Conservation (phyloP, 257 asterid genomes). For the Solanum verrucosum region DNA sequence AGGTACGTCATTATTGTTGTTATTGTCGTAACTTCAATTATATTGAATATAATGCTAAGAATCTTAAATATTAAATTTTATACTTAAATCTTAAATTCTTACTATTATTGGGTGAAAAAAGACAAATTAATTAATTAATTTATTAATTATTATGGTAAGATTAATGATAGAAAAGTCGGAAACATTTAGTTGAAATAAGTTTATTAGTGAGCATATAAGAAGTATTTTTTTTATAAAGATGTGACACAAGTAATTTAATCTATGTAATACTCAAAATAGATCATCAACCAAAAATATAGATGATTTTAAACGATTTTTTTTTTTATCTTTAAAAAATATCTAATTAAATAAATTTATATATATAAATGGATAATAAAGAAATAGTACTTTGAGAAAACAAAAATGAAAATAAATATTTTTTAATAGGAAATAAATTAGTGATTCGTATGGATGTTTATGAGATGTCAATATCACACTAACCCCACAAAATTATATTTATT, state of each 20-base stretch:
- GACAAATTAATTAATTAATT: too few species aligned
- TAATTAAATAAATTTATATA: too few species aligned
- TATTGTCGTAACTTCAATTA: not conserved
- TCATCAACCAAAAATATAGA: not conserved
- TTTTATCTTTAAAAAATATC: not conserved
- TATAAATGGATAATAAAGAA: not conserved
- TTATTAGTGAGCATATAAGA: not conserved
- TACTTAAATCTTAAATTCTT: too few species aligned
- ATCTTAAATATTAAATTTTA: not conserved
- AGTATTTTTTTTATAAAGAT: too few species aligned
- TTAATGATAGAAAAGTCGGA: not conserved
- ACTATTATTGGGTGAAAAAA: too few species aligned
- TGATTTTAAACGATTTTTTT: too few species aligned
- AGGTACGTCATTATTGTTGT: not conserved
- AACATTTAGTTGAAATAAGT: not conserved
- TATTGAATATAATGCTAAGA: too few species aligned
- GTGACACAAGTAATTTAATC: not conserved
- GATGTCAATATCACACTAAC: not conserved
- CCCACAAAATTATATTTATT: not conserved
- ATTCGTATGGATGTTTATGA: not conserved
- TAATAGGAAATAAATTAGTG: not conserved
- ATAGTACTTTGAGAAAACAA: not conserved
- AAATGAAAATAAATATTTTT: not conserved
- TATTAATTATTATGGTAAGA: not conserved
- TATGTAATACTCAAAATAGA: not conserved